Evolutionary conservation across 108 stramenopile species (phyloP), one percentile per base, ranked within the genome.

Genomic region (Nitzschia sp.): DNA sequence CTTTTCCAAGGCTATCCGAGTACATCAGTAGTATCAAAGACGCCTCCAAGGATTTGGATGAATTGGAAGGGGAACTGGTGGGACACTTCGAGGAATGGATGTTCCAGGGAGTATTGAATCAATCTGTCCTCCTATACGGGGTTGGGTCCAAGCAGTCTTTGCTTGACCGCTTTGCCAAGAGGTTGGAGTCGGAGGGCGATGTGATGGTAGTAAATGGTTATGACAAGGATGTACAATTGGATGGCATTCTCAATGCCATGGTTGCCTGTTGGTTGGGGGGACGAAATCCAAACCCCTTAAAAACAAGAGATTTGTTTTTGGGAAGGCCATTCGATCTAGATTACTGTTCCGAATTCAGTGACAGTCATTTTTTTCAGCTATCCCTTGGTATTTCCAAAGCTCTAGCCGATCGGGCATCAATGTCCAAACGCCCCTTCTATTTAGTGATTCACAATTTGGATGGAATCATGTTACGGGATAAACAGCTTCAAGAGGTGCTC

Each of bases 381-480:
- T 84, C 91, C 10, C 46, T 75, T 34, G 65, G 51, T 7, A 71
- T 92, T 64, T 80, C 80, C 14, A 75, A 72, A 72, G 52, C 51
- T 0, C 58, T 86, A 54, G 80, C 87, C 0, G 6, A 43, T 11
- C 61, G 37, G 24, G 67, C 37, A 8, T 22, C 41, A 14, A 48
- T 20, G 20, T 71, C 75, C 20, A 56, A 64, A 15, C 66, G 75
- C 34, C 83, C 88, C 41, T 53, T 88, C 20, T 85, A 83, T 62
- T 41, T 93, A 1, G 67, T 93, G 41, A 64, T 93, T 11, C 86
- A 93, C 72, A 89, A 71, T 40, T 86, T 93, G 24, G 91, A 93
- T 68, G 87, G 85, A 17, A 41, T 63, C 34, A 80, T 79, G 10
- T 68, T 93, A 25, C 60, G 83, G 34, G 83, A 71, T 41, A 8